phyloP scores from a whole-genome alignment of 768 basidiomycete species.

The Lactarius pseudohatsudake region DNA sequence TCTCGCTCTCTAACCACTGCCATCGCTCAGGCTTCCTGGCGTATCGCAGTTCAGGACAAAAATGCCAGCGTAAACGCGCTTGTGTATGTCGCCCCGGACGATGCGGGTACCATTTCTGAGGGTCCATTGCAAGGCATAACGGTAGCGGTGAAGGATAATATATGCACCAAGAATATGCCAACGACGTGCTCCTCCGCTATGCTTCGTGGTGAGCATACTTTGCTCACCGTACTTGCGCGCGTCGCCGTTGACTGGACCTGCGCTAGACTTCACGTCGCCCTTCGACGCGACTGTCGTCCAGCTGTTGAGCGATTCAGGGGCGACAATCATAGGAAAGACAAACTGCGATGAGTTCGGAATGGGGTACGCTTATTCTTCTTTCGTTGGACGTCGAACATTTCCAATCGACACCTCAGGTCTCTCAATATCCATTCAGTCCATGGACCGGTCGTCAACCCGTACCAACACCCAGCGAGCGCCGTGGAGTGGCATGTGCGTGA shows the following conservation, averaged over 20 bases:
- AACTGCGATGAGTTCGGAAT: constrained; percentile 99
- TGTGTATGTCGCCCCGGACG: constrained; percentile 36
- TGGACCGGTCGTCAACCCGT: constrained; percentile 81
- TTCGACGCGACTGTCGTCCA: constrained; percentile 85
- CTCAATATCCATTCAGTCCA: constrained; percentile 71
- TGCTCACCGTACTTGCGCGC: background rate
- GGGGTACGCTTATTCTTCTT: constrained; percentile 58
- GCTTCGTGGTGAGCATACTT: constrained; percentile 51
- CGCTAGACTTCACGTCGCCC: constrained; percentile 68
- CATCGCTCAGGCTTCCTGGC: constrained; percentile 12
- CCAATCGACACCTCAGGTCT: constrained; percentile 48
- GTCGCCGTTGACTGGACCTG: background rate
- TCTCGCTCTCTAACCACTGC: constrained; percentile 14
- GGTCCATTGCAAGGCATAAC: constrained; percentile 43
- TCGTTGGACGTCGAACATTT: background rate
- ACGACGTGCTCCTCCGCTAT: constrained; percentile 81
- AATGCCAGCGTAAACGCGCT: constrained; percentile 58
- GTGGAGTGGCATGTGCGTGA: constrained; percentile 37
- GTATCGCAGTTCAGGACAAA: constrained; percentile 23
- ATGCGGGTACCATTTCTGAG: constrained; percentile 13
- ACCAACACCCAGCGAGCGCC: constrained; percentile 34
- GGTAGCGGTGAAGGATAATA: constrained; percentile 86
- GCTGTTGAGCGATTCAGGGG: constrained; percentile 60
- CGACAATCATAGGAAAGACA: constrained; percentile 79
- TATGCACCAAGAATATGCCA: constrained; percentile 62